Base-by-base conservation (phyloP, 2,329 filamentous ascomycete species). In the Sarocladium kiliense region DNA sequence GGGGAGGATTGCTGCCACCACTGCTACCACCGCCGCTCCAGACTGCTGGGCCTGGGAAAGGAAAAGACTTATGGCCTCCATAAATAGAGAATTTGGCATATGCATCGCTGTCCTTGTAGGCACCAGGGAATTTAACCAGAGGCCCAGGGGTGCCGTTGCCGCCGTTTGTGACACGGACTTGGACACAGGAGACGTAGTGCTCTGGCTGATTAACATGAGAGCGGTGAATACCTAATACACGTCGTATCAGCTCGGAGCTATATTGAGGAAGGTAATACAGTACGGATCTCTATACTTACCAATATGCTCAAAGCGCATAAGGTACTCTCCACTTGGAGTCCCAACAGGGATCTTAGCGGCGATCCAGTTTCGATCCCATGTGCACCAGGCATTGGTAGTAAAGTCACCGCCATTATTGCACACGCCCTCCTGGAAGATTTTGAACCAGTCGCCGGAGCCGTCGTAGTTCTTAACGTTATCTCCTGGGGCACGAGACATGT, bases 281-380 rank as follows among this genome's bases (percentile, higher is more conserved):
- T n/a, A 21, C 5, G 19, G 5, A n/a, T n/a, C n/a, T n/a, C n/a
- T n/a, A n/a, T 11, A 45, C 27, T 27, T 10, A 60, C 61, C 68
- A 54, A 71, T 69, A 51, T 70, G 68, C 59, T 71, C 69, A 6
- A 63, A 58, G 14, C 68, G 67, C 36, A 69, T 45, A 50, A 71
- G 66, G 44, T 71, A 70, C 55, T 75, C 68, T 11, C 73, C 73
- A 32, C 60, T 57, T 34, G 72, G 68, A 39, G 66, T 64, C 51
- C 65, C 58, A n/a, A 57, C 59, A 23, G 68, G 70, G 50, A 74
- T 67, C 3, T 64, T 69, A 19, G 68, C 64, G 55, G 67, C 65
- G 16, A 65, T 59, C 18, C 61, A 63, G 53, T 60, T 55, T 53
- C 55, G 56, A 30, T 57, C 59, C 39, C 49, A 62, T 5, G 53